Evolutionary conservation across 1,284 basidiomycete genomes (phyloP).

Genomic region (Irpex rosettiformis): DNA sequence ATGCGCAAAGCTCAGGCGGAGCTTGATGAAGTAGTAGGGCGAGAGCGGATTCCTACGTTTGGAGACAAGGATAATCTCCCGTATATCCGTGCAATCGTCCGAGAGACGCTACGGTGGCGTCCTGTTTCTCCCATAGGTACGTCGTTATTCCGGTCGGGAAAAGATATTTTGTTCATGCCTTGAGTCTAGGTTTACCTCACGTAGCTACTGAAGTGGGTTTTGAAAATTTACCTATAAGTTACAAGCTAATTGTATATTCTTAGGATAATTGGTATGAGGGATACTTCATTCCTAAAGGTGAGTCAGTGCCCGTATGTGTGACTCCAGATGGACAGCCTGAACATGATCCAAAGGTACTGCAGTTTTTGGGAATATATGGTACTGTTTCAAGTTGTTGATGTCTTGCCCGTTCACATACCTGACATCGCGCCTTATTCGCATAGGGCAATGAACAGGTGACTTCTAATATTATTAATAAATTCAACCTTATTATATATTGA

Average conservation of each 20-base stretch:
- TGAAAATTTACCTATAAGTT: not conserved
- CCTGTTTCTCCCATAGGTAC: not conserved
- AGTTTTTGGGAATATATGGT: not conserved
- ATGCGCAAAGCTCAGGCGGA: slow-evolving; percentile 6
- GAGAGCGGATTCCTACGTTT: not conserved
- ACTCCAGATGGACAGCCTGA: not conserved
- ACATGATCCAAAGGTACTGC: not conserved
- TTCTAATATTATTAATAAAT: not conserved
- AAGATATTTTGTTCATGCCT: not conserved
- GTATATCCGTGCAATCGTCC: slow-evolving; percentile 6
- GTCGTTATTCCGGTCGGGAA: not conserved
- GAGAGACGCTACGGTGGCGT: slow-evolving; percentile 3
- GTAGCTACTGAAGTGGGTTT: not conserved
- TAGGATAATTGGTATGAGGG: not conserved
- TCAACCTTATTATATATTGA: not conserved
- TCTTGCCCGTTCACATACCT: too few relatives aligned
- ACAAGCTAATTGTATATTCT: not conserved
- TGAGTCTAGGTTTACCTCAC: not conserved
- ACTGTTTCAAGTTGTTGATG: too few relatives aligned
- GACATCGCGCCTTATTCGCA: not conserved
- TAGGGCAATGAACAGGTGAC: not conserved
- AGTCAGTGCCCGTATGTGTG: not conserved
- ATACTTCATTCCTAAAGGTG: not conserved
- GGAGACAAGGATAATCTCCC: slow-evolving; percentile 1
- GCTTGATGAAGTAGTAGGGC: slow-evolving; percentile 3